Evolutionary conservation across 2,329 filamentous ascomycete species (phyloP).

Genomic region (Helminthosporium solani): DNA sequence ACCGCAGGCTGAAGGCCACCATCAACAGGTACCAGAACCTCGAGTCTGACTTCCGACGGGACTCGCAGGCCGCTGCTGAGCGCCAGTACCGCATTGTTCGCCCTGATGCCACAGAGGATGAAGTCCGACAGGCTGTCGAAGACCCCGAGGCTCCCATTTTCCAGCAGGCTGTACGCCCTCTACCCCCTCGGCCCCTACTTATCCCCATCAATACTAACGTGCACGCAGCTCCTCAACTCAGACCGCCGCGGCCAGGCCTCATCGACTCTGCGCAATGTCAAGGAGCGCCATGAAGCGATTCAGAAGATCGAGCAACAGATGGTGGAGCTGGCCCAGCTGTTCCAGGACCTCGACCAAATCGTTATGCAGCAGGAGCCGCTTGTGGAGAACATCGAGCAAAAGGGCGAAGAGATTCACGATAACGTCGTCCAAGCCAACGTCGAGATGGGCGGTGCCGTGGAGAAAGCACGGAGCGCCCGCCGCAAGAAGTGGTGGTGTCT

Average conservation of each 20-base stretch:
- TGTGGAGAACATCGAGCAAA: slow-evolving; percentile 78
- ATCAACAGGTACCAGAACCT: slow-evolving; percentile 80
- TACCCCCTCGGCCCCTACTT: background rate
- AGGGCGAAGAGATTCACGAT: slow-evolving; percentile 79
- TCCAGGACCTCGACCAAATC: slow-evolving; percentile 84
- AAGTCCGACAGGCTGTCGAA: slow-evolving; percentile 76
- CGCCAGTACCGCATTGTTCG: slow-evolving; percentile 88
- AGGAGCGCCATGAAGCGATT: slow-evolving; percentile 80
- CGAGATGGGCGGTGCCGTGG: slow-evolving; percentile 78
- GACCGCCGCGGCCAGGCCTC: slow-evolving; percentile 80
- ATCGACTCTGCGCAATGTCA: slow-evolving; percentile 74
- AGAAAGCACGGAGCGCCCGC: slow-evolving; percentile 66
- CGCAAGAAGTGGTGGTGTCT: slow-evolving; percentile 98
- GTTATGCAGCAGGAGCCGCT: slow-evolving; percentile 83
- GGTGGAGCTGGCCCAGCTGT: slow-evolving; percentile 81
- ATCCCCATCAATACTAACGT: slow-evolving; percentile 12
- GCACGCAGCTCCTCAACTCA: slow-evolving; percentile 66
- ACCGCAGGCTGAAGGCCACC: slow-evolving; percentile 75
- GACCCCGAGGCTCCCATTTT: slow-evolving; percentile 79
- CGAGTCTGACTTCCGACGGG: slow-evolving; percentile 77
- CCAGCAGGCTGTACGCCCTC: slow-evolving; percentile 64
- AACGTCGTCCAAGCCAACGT: slow-evolving; percentile 84
- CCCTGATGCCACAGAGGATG: slow-evolving; percentile 74
- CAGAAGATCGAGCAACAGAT: slow-evolving; percentile 91
- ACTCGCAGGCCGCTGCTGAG: slow-evolving; percentile 78